phyloP scores from a whole-genome alignment of 2,329 filamentous ascomycete species.

The Fusarium coffeatum region DNA sequence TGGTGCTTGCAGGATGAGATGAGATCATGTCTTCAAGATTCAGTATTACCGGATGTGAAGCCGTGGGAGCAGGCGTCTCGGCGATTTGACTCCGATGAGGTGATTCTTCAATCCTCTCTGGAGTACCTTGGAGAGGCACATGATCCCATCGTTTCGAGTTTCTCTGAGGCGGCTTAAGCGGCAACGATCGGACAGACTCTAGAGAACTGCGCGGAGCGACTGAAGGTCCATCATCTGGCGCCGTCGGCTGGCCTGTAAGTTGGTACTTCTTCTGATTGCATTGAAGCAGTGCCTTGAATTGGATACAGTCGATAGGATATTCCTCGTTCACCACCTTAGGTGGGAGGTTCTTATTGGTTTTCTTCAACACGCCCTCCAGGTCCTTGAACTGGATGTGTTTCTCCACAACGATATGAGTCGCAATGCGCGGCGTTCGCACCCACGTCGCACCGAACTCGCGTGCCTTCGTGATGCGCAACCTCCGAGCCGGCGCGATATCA shows the following conservation, averaged over 20 bases:
- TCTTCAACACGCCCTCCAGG: slow-evolving; percentile 62
- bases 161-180: slow-evolving; percentile 60
- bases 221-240: neutral
- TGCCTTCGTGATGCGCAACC: slow-evolving; percentile 78
- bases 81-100: slow-evolving; percentile 36
- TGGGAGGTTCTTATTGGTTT: slow-evolving; percentile 37
- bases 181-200: slow-evolving; percentile 54
- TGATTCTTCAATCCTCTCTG: slow-evolving; percentile 51
- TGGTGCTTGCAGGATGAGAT: neutral
- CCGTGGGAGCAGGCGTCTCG: slow-evolving; percentile 32
- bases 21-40: slow-evolving; percentile 30
- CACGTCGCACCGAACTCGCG: slow-evolving; percentile 80
- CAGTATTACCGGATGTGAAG: slow-evolving; percentile 46
- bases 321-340: slow-evolving; percentile 72
- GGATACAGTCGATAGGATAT: slow-evolving; percentile 76
- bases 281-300: slow-evolving; percentile 68
- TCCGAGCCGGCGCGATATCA: slow-evolving; percentile 74
- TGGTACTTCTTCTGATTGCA: slow-evolving; percentile 68
- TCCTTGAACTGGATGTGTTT: slow-evolving; percentile 72
- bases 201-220: slow-evolving; percentile 21
- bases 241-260: slow-evolving; percentile 61
- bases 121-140: slow-evolving; percentile 54
- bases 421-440: slow-evolving; percentile 66
- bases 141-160: slow-evolving; percentile 55
- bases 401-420: slow-evolving; percentile 87